Percentiles rank a stretch among this genome's conserved stretches.
These are phyloP conservation scores for Singerocomus inundabilis DNA, from an alignment of 1,284 basidiomycete species.

Conservation along the genomic window DNA sequence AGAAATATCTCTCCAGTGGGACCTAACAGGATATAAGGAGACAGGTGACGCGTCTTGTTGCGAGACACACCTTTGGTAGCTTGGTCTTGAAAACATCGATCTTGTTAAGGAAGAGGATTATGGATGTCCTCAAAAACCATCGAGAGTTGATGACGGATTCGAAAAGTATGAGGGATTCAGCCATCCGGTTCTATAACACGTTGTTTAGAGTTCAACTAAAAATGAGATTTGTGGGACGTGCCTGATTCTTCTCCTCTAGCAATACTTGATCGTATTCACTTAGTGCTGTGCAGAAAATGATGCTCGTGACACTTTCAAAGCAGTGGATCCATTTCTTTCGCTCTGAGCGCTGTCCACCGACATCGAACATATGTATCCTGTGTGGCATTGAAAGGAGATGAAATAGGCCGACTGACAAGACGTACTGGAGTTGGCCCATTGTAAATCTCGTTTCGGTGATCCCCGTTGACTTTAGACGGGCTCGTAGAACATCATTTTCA, in stretches of 20 bases:
- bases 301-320: slow-evolving; percentile 93
- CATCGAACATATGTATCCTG: slow-evolving; percentile 94
- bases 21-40: slow-evolving; percentile 40
- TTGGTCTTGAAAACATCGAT: slow-evolving; percentile 96
- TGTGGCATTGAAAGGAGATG: slow-evolving; percentile 17
- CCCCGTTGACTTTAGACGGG: slow-evolving; percentile 89
- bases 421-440: slow-evolving; percentile 70
- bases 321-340: slow-evolving; percentile 95
- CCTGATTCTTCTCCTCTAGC: slow-evolving; percentile 78
- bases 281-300: slow-evolving; percentile 93
- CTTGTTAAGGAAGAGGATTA: slow-evolving; percentile 94
- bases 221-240: slow-evolving; percentile 39
- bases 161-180: slow-evolving; percentile 89
- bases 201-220: background rate
- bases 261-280: slow-evolving; percentile 94
- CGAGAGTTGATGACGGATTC: slow-evolving; percentile 97
- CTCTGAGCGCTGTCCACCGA: slow-evolving; percentile 91
- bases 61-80: slow-evolving; percentile 65
- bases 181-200: slow-evolving; percentile 82
- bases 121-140: slow-evolving; percentile 93
- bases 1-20: slow-evolving; percentile 88
- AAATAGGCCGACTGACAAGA: slow-evolving; percentile 49
- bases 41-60: accelerated
- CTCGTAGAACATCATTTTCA: slow-evolving; percentile 86
- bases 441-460: slow-evolving; percentile 88